Base-by-base conservation (phyloP, 2,329 filamentous ascomycete species). In the Stenocarpella maydis region DNA sequence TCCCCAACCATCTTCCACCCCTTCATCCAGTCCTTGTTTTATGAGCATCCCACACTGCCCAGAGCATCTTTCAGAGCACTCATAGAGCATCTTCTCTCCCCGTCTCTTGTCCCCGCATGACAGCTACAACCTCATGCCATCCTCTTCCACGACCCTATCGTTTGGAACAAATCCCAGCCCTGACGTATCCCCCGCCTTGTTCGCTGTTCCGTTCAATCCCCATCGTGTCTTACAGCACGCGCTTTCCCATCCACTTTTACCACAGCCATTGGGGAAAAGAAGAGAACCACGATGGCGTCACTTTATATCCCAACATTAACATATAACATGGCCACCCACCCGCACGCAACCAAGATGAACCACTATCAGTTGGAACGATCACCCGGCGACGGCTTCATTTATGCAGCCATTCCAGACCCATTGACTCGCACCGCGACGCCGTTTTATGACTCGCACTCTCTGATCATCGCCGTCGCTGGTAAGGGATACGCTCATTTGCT, bases 381-480 rank as follows among this genome's bases (percentile, higher is more conserved):
- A 0, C n/a, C 47, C 9, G 66, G 67, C 0, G 61, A 66, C 6
- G 28, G 61, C 3, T 66, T 69, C 15, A 39, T 69, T 3, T 67
- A 67, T 10, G 67, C 67, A 12, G 55, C 63, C 4, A 9, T 61
- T 1, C 9, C 5, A 1, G 67, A 69, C 17, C 67, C 58, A 0
- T 12, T 47, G 4, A 65, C 67, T 1, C 49, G 49, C 34, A 60
- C 47, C 0, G 7, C 68, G 3, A 69, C 63, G 0, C 53, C 63
- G 0, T 52, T 49, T 4, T 69, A 65, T 8, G 41, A 26, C 2
- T 7, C 37, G 2, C 75, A 47, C 17, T 54, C 37, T 0, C 8
- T 67, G 26, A 60, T 67, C 47, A 67, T 63, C 26, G 63, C 53
- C 9, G 58, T 53, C 17, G 53, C 68, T 17, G 53, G 63, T 49